These are phyloP conservation scores for Amanita jacksonii DNA, from an alignment of 768 basidiomycete genomes.

Conservation along the genomic window DNA sequence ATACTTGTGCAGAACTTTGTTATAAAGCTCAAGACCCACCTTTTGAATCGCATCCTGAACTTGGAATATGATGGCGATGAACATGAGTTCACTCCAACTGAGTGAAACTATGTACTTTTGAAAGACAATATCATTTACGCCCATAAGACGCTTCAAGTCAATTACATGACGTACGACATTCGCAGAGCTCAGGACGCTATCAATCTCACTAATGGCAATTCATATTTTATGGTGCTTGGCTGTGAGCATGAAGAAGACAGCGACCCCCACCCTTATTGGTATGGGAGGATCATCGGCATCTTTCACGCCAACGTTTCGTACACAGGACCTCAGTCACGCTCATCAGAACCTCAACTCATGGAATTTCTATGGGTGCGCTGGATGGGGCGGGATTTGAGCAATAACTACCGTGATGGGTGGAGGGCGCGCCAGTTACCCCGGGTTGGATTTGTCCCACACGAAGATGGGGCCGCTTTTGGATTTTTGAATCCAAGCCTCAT, in stretches of 20 bases:
- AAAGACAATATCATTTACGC: slow-evolving; percentile 11
- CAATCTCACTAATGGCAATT: slow-evolving; percentile 22
- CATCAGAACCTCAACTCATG: slow-evolving; percentile 14
- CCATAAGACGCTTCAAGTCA: slow-evolving; percentile 23
- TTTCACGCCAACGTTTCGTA: slow-evolving; percentile 18
- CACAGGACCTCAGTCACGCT: not conserved
- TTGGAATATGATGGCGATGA: not conserved
- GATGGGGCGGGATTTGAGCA: slow-evolving; percentile 19
- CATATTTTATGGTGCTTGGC: slow-evolving; percentile 25
- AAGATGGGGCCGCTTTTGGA: slow-evolving; percentile 20
- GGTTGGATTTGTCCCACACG: slow-evolving; percentile 25
- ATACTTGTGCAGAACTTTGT: not conserved
- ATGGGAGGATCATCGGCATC: slow-evolving; percentile 21
- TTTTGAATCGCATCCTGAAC: not conserved
- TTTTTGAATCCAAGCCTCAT: slow-evolving; percentile 25
- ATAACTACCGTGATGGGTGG: slow-evolving; percentile 17
- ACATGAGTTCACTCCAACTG: not conserved
- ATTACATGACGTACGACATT: slow-evolving; percentile 35
- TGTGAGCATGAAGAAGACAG: slow-evolving; percentile 13
- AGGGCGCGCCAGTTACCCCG: slow-evolving; percentile 20
- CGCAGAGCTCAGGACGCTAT: slow-evolving; percentile 28
- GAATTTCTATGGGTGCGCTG: too few species aligned
- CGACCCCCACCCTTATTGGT: slow-evolving; percentile 20
- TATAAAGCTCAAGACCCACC: not conserved
- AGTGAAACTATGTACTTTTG: not conserved